A percentile compares a stretch with the other conserved stretches of the same genome.
These are phyloP conservation scores for Salpingoeca rosetta DNA, from an alignment of 78 protist genomes.

Conservation along the genomic window DNA sequence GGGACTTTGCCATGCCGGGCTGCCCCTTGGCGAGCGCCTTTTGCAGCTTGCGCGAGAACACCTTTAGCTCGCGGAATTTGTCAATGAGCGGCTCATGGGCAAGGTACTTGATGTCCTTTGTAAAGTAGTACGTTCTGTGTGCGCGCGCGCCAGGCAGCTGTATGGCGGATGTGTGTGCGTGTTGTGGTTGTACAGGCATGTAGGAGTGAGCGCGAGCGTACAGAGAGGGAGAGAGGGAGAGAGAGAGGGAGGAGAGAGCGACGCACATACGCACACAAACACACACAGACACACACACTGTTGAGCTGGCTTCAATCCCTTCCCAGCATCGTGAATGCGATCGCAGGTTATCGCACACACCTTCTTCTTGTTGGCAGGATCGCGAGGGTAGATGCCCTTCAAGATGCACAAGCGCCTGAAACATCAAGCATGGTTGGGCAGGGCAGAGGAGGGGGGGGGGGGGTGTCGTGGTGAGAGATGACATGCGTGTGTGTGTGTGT, in stretches of 20 bases:
- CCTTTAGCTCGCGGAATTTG: constrained; percentile 65
- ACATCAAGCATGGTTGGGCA: background rate
- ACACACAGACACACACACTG: background rate
- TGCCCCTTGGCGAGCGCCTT: constrained; percentile 24
- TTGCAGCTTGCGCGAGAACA: constrained; percentile 4
- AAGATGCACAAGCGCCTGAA: constrained; percentile 86
- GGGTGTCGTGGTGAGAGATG: background rate
- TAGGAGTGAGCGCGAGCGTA: background rate
- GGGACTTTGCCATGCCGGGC: background rate
- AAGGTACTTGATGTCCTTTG: constrained; percentile 78
- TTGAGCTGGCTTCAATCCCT: background rate
- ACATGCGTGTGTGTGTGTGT: background rate
- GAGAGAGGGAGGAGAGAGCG: too few species aligned
- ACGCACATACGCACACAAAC: background rate
- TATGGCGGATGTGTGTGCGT: background rate
- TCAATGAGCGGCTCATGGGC: constrained; percentile 82
- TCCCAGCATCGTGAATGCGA: background rate
- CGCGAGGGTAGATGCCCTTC: constrained; percentile 96
- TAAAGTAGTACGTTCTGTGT: constrained; percentile 29
- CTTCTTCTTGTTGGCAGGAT: constrained; percentile 72
- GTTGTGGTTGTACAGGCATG: too few species aligned
- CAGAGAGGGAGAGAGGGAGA: background rate
- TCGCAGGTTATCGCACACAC: constrained; percentile 21
- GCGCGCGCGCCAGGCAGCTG: background rate
- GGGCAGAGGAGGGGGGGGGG: background rate